Evolutionary conservation across 2,329 filamentous ascomycete genomes (phyloP).

Genomic region (Colletotrichum karsti): DNA sequence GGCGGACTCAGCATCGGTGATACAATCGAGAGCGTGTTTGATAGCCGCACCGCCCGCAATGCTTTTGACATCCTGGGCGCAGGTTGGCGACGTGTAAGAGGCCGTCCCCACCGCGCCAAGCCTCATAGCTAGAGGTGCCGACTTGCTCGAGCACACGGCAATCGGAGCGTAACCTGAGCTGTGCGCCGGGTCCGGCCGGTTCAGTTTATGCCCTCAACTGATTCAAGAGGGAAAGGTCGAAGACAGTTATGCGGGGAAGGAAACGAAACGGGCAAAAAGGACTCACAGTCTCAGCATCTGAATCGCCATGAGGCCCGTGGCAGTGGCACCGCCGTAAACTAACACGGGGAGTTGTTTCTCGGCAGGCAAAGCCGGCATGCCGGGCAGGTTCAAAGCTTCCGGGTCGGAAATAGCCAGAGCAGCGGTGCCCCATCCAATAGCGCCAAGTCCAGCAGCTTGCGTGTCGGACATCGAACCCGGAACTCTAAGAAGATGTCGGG

Average conservation of each 20-base stretch:
- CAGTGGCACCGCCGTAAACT: not conserved
- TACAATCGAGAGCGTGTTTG: conserved; percentile 39
- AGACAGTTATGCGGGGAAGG: not conserved
- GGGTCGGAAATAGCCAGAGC: not conserved
- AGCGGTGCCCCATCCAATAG: not conserved
- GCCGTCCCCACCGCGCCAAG: conserved; percentile 33
- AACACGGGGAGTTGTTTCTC: not conserved
- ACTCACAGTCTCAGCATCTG: conserved; percentile 37
- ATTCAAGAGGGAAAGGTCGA: not conserved
- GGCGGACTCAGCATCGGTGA: conserved; percentile 37
- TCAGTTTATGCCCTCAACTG: not conserved
- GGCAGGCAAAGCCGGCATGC: not conserved
- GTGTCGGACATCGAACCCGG: not conserved
- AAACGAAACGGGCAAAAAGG: not conserved
- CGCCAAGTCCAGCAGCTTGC: not conserved
- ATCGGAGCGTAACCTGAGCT: conserved; percentile 30
- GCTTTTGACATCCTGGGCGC: conserved; percentile 23
- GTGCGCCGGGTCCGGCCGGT: not conserved
- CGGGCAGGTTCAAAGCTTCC: not conserved
- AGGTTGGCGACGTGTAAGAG: conserved; percentile 32
- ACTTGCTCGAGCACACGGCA: conserved; percentile 30
- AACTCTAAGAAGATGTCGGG: not conserved
- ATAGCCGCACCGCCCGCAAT: conserved; percentile 28
- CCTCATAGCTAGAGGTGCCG: conserved; percentile 25
- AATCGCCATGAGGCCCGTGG: conserved; percentile 36